phyloP scores from a whole-genome alignment of 1,284 basidiomycete species.

The Prillingera fragicola region DNA sequence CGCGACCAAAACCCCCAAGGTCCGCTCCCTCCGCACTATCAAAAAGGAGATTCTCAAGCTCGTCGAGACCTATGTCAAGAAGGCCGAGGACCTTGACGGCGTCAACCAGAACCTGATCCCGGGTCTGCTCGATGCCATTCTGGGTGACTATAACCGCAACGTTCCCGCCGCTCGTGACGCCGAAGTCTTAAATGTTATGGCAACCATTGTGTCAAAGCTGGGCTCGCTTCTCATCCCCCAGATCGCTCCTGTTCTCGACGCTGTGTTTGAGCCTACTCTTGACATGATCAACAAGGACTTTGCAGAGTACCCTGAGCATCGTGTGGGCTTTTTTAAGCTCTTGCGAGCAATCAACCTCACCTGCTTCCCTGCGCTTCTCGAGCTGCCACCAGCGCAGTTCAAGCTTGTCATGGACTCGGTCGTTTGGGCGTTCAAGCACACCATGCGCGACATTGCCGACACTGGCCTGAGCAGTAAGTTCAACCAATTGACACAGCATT shows the following conservation, averaged over 20 bases:
- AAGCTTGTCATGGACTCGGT: constrained; percentile 98
- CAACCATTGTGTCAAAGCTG: constrained; percentile 84
- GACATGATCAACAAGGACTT: constrained; percentile 99
- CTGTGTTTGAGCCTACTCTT: constrained; percentile 94
- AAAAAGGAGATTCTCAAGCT: constrained; percentile 98
- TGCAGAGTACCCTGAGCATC: constrained; percentile 94
- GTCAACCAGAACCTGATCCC: constrained; percentile 92
- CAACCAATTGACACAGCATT: neutral
- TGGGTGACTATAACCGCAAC: constrained; percentile 94
- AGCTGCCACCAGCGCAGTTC: constrained; percentile 85
- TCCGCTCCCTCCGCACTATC: constrained; percentile 88
- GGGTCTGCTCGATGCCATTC: constrained; percentile 89
- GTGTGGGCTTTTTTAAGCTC: constrained; percentile 95
- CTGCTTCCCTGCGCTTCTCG: constrained; percentile 92
- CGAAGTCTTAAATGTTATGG: constrained; percentile 96
- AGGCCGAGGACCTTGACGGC: constrained; percentile 90
- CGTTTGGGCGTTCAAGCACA: constrained; percentile 99
- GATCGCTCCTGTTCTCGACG: constrained; percentile 93
- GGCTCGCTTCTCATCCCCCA: constrained; percentile 85
- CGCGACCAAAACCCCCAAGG: constrained; percentile 96
- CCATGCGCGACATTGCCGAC: constrained; percentile 98
- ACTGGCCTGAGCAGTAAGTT: constrained; percentile 77
- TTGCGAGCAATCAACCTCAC: constrained; percentile 86
- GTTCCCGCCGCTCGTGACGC: constrained; percentile 91
- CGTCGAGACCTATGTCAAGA: constrained; percentile 96